Conservation (phyloP, 2,329 filamentous ascomycete genomes). For the Paecilomyces variotii region DNA sequence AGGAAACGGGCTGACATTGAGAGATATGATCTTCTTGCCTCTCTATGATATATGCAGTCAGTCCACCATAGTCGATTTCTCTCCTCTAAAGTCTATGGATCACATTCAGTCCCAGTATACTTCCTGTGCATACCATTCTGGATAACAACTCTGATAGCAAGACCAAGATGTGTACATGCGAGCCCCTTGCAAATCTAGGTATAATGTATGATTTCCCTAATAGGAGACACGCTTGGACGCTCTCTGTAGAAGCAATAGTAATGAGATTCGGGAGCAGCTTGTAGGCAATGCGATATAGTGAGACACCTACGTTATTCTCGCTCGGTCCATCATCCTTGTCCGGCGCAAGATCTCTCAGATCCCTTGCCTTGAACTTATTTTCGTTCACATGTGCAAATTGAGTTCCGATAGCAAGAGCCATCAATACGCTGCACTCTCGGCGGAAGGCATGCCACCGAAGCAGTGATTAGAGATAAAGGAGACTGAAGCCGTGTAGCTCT, state of each 20-base stretch:
- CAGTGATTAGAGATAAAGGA: constrained; percentile 26
- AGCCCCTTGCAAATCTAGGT: constrained; percentile 50
- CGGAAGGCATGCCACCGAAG: constrained; percentile 33
- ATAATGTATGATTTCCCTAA: constrained; percentile 48
- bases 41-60: constrained; percentile 48
- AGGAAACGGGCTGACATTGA: neutral
- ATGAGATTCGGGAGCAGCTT: constrained; percentile 51
- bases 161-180: constrained; percentile 49
- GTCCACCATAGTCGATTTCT: constrained; percentile 54
- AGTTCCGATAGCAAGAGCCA: constrained; percentile 36
- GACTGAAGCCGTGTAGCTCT: constrained; percentile 35
- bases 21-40: constrained; percentile 32
- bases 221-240: constrained; percentile 50
- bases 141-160: constrained; percentile 50
- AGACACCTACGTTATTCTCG: constrained; percentile 47
- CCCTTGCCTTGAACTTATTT: constrained; percentile 24
- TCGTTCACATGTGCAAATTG: constrained; percentile 39
- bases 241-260: constrained; percentile 48
- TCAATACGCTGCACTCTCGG: constrained; percentile 36
- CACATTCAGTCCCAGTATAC: constrained; percentile 41
- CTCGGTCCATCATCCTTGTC: constrained; percentile 31
- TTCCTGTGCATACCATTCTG: constrained; percentile 54
- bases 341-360: constrained; percentile 14
- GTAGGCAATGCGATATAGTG: constrained; percentile 50
- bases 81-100: constrained; percentile 43